Evolutionary conservation across 2,329 filamentous ascomycete genomes (phyloP).

Genomic region (Simplicillium sp.): DNA sequence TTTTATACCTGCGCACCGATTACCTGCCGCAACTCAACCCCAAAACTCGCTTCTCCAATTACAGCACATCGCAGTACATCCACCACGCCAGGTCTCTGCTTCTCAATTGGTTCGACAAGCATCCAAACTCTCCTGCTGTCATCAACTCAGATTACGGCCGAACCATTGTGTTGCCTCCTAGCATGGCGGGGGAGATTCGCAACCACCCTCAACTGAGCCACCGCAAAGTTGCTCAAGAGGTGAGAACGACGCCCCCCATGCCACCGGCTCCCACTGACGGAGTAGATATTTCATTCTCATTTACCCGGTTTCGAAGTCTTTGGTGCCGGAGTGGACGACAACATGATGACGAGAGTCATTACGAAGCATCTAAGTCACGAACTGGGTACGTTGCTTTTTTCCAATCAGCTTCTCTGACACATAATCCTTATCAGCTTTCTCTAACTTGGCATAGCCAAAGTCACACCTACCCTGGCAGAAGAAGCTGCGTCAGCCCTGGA

Average conservation of each 20-base stretch:
- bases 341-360: constrained; percentile 7
- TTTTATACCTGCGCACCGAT: too few species aligned
- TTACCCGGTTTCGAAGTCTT: constrained; percentile 10
- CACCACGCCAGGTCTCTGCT: too few species aligned
- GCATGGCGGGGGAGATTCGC: constrained; percentile 11
- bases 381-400: constrained; percentile 7
- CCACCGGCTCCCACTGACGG: too few species aligned
- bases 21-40: too few species aligned
- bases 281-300: constrained; percentile 9
- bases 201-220: constrained; percentile 12
- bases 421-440: too few species aligned
- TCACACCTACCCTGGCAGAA: constrained; percentile 4
- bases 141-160: constrained; percentile 9
- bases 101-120: constrained; percentile 6
- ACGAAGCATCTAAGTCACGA: constrained; percentile 10
- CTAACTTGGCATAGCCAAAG: constrained; percentile 3
- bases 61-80: too few species aligned
- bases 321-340: background rate
- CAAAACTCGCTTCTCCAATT: too few species aligned
- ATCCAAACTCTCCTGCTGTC: constrained; percentile 3
- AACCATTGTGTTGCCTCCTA: constrained; percentile 9
- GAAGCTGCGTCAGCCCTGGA: constrained; percentile 3
- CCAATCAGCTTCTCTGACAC: background rate
- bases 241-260: too few species aligned
- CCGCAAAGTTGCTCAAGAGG: constrained; percentile 3